Base-by-base conservation (phyloP, 345 rosid genomes). In the Eucalyptus viminalis region DNA sequence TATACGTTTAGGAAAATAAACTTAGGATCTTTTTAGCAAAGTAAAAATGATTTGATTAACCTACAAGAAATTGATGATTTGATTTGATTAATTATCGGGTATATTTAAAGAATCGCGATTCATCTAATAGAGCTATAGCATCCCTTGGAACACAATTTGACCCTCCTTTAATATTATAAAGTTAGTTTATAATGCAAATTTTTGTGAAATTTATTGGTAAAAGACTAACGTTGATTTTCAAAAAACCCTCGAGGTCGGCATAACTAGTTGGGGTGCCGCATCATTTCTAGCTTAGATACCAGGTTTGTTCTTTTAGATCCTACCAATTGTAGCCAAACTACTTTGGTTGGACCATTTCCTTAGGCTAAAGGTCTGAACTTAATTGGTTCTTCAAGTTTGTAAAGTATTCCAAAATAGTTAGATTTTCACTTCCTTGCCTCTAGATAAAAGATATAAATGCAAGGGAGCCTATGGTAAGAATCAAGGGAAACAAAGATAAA, bases 141-240 rank as follows among this genome's bases (percentile, higher is more conserved):
- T n/a, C 15, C 4, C 34, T 62, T 12, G 69, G 69, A 62, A 62
- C 31, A 62, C 31, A 62, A 29, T 62, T 62, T 62, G 31, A 27
- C 1, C 69, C 69, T 62, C 34, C 69, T 62, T 60, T 62, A 62
- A 27, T 62, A 62, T 6, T 12, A 29, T 37, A 27, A 62, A 62
- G 31, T 62, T 12, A 62, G 0, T 29, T 1, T 13, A 62, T 27
- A 12, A 27, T 4, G 0, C 8, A 4, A 25, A 6, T 2, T 60
- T 60, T 60, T 29, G 44, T 5, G 2, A 69, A 34, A 17, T 34
- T 69, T 34, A 34, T 34, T 3, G 24, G 13, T 69, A 8, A 19
- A 72, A 34, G 81, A 25, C 45, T 40, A 34, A 19, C 4, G 14
- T 9, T 37, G 12, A 56, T 22, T 56, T 56, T 21, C 11, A 21